Percentiles rank a stretch among this genome's conserved stretches.
Evolutionary conservation across 768 basidiomycete species (phyloP).

Genomic region (Leccinum truebloodii): DNA sequence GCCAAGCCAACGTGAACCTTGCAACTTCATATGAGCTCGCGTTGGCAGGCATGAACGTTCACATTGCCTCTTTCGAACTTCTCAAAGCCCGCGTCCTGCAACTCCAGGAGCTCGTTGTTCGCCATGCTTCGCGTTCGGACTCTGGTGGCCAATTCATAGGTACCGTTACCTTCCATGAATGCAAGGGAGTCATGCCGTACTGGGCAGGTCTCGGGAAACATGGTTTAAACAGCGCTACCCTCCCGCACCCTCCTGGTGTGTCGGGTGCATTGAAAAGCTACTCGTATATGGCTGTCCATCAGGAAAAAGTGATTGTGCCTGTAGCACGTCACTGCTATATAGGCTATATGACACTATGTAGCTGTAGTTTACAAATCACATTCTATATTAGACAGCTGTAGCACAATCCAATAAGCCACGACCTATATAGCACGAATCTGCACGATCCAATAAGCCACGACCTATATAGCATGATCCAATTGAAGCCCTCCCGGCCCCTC

Average conservation of each 20-base stretch:
- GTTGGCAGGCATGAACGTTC: conserved; percentile 9
- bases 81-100: conserved; percentile 10
- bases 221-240: background rate
- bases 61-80: conserved; percentile 11
- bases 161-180: conserved; percentile 10
- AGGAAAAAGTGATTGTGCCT: too few relatives aligned
- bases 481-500: too few relatives aligned
- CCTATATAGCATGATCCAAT: too few relatives aligned
- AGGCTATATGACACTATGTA: too few relatives aligned
- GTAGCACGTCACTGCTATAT: too few relatives aligned
- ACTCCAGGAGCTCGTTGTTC: conserved; percentile 10
- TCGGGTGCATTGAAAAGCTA: conserved; percentile 8
- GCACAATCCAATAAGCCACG: too few relatives aligned
- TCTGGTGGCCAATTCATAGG: background rate
- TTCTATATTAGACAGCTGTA: too few relatives aligned
- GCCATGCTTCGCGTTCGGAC: background rate
- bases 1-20: conserved; percentile 5
- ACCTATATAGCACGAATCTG: too few relatives aligned
- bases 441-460: too few relatives aligned
- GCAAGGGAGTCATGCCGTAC: background rate
- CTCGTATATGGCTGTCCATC: background rate
- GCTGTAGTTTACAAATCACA: too few relatives aligned
- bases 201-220: background rate
- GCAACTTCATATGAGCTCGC: conserved; percentile 20
- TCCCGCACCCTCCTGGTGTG: conserved; percentile 5